These are phyloP conservation scores for Pythium utonaiense DNA, from an alignment of 352 stramenopile species.

Conservation along the genomic window DNA sequence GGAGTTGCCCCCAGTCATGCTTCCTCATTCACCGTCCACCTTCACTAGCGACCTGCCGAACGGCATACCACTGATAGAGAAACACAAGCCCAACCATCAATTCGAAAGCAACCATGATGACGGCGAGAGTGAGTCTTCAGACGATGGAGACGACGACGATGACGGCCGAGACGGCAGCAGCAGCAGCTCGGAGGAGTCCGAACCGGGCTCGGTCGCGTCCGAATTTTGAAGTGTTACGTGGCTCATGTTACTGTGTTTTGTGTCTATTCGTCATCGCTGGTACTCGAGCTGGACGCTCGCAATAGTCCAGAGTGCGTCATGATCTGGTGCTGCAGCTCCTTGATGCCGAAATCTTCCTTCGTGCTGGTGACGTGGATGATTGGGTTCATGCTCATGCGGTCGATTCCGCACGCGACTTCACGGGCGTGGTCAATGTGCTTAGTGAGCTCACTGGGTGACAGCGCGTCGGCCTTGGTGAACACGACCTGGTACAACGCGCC, in stretches of 20 bases:
- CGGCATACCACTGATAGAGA: not conserved
- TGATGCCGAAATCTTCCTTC: slow-evolving; percentile 73
- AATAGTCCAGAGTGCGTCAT: slow-evolving; percentile 59
- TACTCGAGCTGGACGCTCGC: not conserved
- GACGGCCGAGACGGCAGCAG: slow-evolving; percentile 17
- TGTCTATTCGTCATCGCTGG: not conserved
- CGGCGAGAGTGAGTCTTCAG: not conserved
- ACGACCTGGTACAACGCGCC: slow-evolving; percentile 86
- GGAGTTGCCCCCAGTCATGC: slow-evolving; percentile 22
- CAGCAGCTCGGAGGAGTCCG: slow-evolving; percentile 26
- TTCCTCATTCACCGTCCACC: not conserved
- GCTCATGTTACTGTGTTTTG: not conserved
- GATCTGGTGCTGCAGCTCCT: slow-evolving; percentile 74
- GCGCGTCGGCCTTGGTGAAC: slow-evolving; percentile 87
- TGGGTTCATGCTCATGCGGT: slow-evolving; percentile 78
- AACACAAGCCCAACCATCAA: not conserved
- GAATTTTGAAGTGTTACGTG: slow-evolving; percentile 27
- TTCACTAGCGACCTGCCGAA: not conserved
- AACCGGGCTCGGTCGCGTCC: slow-evolving; percentile 28
- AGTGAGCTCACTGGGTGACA: slow-evolving; percentile 41
- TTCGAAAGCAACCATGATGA: slow-evolving; percentile 3
- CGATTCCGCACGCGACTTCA: slow-evolving; percentile 36
- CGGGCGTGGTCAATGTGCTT: slow-evolving; percentile 51
- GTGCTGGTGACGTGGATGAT: slow-evolving; percentile 77
- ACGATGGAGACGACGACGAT: slow-evolving; percentile 22